These are phyloP conservation scores for Suillus subaureus DNA, from an alignment of 768 basidiomycete genomes.

Conservation along the genomic window DNA sequence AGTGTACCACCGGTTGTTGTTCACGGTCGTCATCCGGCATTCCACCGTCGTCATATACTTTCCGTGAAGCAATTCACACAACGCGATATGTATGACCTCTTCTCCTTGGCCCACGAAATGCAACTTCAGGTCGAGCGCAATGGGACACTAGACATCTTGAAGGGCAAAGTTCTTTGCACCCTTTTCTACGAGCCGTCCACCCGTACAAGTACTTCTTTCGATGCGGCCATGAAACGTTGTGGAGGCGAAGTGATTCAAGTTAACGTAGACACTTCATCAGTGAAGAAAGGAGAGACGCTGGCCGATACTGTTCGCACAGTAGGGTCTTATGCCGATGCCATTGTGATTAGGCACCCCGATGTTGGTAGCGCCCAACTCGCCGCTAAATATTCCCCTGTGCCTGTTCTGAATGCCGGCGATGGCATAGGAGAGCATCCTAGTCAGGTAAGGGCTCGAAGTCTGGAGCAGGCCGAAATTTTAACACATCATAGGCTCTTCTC, in stretches of 20 bases:
- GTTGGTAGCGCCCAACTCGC: slow-evolving; percentile 93
- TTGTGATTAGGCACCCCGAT: slow-evolving; percentile 93
- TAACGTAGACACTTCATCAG: slow-evolving; percentile 79
- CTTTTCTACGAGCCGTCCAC: slow-evolving; percentile 98
- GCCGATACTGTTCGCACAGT: slow-evolving; percentile 93
- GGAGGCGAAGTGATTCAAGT: slow-evolving; percentile 95
- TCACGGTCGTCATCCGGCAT: slow-evolving; percentile 70
- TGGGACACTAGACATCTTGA: slow-evolving; percentile 85
- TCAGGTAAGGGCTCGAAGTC: slow-evolving; percentile 52
- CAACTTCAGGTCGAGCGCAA: slow-evolving; percentile 92
- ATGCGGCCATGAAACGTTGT: slow-evolving; percentile 98
- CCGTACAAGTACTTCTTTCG: slow-evolving; percentile 93
- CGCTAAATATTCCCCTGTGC: slow-evolving; percentile 96
- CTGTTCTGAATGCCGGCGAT: slow-evolving; percentile 96
- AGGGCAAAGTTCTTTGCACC: slow-evolving; percentile 88
- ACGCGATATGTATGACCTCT: slow-evolving; percentile 89
- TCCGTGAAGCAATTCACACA: slow-evolving; percentile 92
- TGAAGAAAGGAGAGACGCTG: slow-evolving; percentile 90
- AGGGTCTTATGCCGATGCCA: slow-evolving; percentile 92
- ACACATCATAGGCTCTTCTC: slow-evolving; percentile 60
- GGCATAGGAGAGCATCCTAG: slow-evolving; percentile 98
- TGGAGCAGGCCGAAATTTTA: slow-evolving; percentile 11
- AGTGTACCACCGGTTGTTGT: slow-evolving; percentile 18
- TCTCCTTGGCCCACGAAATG: slow-evolving; percentile 96
- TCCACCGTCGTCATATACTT: slow-evolving; percentile 91